Base-by-base conservation (phyloP, 2,329 filamentous ascomycete species). In the Trichoderma lentiforme region DNA sequence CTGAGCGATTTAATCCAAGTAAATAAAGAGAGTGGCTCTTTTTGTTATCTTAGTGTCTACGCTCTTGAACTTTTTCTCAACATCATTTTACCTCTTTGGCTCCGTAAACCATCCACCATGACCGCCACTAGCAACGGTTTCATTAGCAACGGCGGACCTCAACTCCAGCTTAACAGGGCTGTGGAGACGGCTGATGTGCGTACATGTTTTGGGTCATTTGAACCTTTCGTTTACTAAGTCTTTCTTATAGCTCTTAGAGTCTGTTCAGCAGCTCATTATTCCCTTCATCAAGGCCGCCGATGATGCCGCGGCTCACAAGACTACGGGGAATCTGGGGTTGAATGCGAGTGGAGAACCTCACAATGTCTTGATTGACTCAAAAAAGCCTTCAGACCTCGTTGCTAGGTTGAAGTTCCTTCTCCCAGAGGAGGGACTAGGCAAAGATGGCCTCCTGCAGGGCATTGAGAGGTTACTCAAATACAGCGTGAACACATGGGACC, bases 401-500 rank as follows among this genome's bases (percentile, higher is more conserved):
- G 84, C 87, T 58, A 84, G 88, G 64, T 83, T 92, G 73, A 82
- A 86, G 12, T 83, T 93, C 53, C 82, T 87, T 7, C 83, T 94
- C 6, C 90, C 92, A 0, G 82, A 81, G 3, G 80, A 85, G 51
- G 90, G 88, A 8, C 84, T 83, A 73, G 92, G 91, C 1, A 92
- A 92, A 76, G 88, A 92, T 57, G 95, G 95, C 0, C 83, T 98
- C 36, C 83, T 97, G 32, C 86, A 89, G 39, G 89, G 89, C 3
- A 87, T 97, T 60, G 84, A 90, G 75, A 88, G 90, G 73, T 86
- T 98, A 24, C 85, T 98, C 56, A 86, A 89, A 74, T 94, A 97
- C 81, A 96, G 92, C 78, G 95, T 98, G 78, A 99, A 99, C 83
- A 98, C 95, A n/a, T 98, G 95, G 93, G 93, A 97, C 78, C 95